Percentiles rank a stretch among this genome's conserved stretches.
These are phyloP conservation scores for Penicillium daleae DNA, from an alignment of 495 filamentous ascomycete species.

Conservation along the genomic window DNA sequence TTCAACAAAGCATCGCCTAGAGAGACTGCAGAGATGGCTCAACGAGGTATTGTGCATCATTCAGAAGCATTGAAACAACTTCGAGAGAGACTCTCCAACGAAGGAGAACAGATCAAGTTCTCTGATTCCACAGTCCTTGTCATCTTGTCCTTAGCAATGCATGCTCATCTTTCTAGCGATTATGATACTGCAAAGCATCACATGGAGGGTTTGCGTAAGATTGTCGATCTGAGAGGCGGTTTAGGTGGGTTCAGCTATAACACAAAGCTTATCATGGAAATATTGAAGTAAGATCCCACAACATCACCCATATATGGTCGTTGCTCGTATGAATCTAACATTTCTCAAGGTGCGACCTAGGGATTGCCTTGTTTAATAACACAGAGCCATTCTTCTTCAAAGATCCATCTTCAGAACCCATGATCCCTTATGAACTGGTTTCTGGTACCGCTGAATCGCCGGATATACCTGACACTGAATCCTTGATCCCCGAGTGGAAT, in stretches of 20 bases:
- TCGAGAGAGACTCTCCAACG: conserved; percentile 34
- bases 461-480: conserved; percentile 2
- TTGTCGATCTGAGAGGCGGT: conserved; percentile 44
- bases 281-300: conserved; percentile 8
- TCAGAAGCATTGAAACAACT: conserved; percentile 38
- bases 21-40: conserved; percentile 1
- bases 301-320: not conserved
- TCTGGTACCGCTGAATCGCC: not conserved
- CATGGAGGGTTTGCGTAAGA: conserved; percentile 36
- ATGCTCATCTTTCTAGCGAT: conserved; percentile 35
- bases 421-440: conserved; percentile 16
- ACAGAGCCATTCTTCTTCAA: conserved; percentile 36
- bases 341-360: conserved; percentile 32
- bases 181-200: conserved; percentile 33
- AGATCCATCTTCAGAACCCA: conserved; percentile 28
- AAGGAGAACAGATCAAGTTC: conserved; percentile 15
- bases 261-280: conserved; percentile 13
- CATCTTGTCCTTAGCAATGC: conserved; percentile 32
- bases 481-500: conserved; percentile 4
- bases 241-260: conserved; percentile 14
- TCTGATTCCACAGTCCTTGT: conserved; percentile 40
- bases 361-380: conserved; percentile 34
- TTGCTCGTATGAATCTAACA: not conserved
- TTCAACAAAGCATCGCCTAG: conserved; percentile 22
- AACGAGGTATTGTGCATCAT: conserved; percentile 25